Evolutionary conservation across 192 early-diverging fungal genomes (phyloP).

Genomic region (Geosiphon pyriformis): DNA sequence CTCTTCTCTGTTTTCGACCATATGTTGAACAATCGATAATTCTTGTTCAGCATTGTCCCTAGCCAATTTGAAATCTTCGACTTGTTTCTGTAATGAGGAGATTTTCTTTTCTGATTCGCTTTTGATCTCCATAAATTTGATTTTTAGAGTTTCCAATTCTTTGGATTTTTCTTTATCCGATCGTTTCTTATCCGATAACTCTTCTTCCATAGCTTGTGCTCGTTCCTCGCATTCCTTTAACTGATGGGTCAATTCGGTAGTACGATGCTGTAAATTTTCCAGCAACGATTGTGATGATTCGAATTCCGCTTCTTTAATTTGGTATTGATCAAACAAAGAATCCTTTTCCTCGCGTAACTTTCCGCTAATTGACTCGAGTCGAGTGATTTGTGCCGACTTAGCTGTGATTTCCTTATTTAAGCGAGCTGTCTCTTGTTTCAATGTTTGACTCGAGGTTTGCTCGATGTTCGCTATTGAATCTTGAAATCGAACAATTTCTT

Average conservation of each 20-base stretch:
- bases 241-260: constrained; percentile 42
- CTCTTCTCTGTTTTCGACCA: constrained; percentile 3
- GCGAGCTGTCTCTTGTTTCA: constrained; percentile 18
- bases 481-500: constrained; percentile 35
- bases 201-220: constrained; percentile 46
- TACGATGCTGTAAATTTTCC: constrained; percentile 49
- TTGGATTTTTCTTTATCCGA: constrained; percentile 31
- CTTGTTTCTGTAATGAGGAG: constrained; percentile 22
- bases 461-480: constrained; percentile 27
- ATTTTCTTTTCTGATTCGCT: constrained; percentile 38
- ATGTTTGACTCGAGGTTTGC: constrained; percentile 29
- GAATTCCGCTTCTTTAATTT: constrained; percentile 55
- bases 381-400: constrained; percentile 33
- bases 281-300: constrained; percentile 54
- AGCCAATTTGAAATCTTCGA: constrained; percentile 24
- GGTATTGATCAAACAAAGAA: constrained; percentile 48
- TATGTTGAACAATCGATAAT: constrained; percentile 26
- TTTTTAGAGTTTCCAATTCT: constrained; percentile 37
- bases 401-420: constrained; percentile 25
- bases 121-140: constrained; percentile 35
- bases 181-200: constrained; percentile 35
- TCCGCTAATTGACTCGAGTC: constrained; percentile 36
- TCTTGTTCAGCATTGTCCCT: constrained; percentile 32
- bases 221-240: constrained; percentile 48
- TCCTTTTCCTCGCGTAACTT: constrained; percentile 44